Percentiles rank a stretch among this genome's conserved stretches.
Conservation (phyloP, 2,329 filamentous ascomycete species). For the Ophiosphaerella herpotricha region DNA sequence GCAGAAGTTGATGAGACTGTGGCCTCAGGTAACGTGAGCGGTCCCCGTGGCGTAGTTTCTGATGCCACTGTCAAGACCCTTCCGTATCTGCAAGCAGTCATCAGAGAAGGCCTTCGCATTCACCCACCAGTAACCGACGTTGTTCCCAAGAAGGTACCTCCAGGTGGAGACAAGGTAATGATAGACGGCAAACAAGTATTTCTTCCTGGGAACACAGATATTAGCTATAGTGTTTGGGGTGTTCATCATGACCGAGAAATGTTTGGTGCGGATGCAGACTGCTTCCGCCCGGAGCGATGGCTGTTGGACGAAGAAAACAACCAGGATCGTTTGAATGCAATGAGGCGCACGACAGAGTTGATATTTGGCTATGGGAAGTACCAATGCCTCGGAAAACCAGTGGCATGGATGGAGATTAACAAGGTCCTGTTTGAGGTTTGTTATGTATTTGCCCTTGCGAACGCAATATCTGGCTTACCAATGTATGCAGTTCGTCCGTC, state of each 20-base stretch:
- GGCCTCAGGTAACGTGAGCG: slow-evolving; percentile 12
- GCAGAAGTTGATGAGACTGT: slow-evolving; percentile 51
- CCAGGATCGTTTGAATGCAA: slow-evolving; percentile 15
- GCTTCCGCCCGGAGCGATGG: slow-evolving; percentile 57
- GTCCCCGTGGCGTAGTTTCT: slow-evolving; percentile 48
- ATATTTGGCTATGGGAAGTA: slow-evolving; percentile 41
- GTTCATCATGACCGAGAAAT: slow-evolving; percentile 27
- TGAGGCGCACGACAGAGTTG: slow-evolving; percentile 34
- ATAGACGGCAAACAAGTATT: slow-evolving; percentile 23
- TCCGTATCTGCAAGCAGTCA: slow-evolving; percentile 52
- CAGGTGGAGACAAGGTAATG: slow-evolving; percentile 28
- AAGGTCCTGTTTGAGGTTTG: slow-evolving; percentile 50
- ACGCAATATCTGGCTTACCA: neutral
- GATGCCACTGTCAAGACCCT: slow-evolving; percentile 48
- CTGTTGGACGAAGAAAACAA: slow-evolving; percentile 28
- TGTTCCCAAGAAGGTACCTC: slow-evolving; percentile 30
- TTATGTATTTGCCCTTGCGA: neutral
- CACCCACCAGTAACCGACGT: slow-evolving; percentile 44
- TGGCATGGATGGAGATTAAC: slow-evolving; percentile 40
- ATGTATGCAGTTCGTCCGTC: slow-evolving; percentile 14
- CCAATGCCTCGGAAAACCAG: slow-evolving; percentile 36
- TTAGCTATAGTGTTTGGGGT: slow-evolving; percentile 29
- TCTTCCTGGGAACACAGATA: slow-evolving; percentile 33
- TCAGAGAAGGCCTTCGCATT: slow-evolving; percentile 50
- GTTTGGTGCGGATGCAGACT: slow-evolving; percentile 46